A percentile compares a stretch with the other conserved stretches of the same genome.
Conservation (phyloP, 306 rosid species). For the Vigna radiata region DNA sequence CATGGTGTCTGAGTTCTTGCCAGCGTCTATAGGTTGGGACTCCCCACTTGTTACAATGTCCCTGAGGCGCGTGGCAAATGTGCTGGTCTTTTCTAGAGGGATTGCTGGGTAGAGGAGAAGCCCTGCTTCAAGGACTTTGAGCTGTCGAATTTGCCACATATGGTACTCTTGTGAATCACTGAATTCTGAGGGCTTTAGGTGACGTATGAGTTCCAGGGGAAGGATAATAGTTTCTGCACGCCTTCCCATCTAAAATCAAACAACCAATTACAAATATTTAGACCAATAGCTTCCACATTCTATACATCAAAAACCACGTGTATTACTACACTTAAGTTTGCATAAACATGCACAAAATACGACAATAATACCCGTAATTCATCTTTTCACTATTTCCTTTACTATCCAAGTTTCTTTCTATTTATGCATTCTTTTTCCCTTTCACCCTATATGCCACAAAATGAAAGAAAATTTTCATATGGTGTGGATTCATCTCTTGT, state of each 20-base stretch:
- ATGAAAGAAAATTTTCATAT: not conserved
- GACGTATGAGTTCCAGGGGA: conserved; percentile 84
- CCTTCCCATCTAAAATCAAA: conserved; percentile 68
- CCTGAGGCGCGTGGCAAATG: conserved; percentile 67
- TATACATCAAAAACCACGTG: not conserved
- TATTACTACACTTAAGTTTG: not conserved
- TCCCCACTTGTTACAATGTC: conserved; percentile 61
- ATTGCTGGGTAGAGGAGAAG: conserved; percentile 77
- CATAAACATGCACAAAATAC: not conserved
- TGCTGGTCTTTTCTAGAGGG: conserved; percentile 61
- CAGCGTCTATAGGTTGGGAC: conserved; percentile 65
- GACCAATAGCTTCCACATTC: not conserved
- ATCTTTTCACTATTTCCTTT: not conserved
- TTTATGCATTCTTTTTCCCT: not conserved
- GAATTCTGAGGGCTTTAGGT: conserved; percentile 87
- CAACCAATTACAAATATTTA: not conserved
- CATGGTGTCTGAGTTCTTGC: conserved; percentile 88
- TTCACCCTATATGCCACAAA: not conserved
- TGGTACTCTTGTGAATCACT: conserved; percentile 81
- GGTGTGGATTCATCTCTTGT: not conserved
- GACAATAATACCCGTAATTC: not conserved
- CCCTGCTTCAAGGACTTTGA: conserved; percentile 81
- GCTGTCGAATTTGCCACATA: conserved; percentile 85
- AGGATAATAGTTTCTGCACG: conserved; percentile 87
- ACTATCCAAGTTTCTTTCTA: not conserved